Percentiles rank a stretch among this genome's conserved stretches.
Conservation (phyloP, 306 rosid genomes). For the Vigna mungo region DNA sequence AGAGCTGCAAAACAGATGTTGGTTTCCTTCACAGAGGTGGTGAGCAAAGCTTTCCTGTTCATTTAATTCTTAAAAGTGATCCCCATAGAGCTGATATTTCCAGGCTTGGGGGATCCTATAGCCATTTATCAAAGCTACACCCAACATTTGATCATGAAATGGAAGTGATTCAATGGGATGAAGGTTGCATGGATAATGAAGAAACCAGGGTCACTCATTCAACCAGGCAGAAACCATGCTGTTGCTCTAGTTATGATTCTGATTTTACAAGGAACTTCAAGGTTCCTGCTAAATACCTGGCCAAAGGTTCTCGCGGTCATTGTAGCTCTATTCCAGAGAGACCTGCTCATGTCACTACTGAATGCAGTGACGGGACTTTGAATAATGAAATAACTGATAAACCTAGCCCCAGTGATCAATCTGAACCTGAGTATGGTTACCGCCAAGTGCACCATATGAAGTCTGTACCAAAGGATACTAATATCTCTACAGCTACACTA, state of each 20-base stretch:
- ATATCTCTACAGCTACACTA: constrained; percentile 69
- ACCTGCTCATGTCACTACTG: constrained; percentile 82
- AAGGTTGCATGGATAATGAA: constrained; percentile 93
- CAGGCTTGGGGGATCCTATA: constrained; percentile 95
- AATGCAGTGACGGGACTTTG: constrained; percentile 85
- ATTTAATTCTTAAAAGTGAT: constrained; percentile 71
- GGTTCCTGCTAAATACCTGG: constrained; percentile 62
- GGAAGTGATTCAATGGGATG: constrained; percentile 87
- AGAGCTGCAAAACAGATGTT: constrained; percentile 69
- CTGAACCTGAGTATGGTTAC: constrained; percentile 80
- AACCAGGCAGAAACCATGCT: constrained; percentile 85
- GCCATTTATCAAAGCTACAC: constrained; percentile 74
- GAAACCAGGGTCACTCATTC: constrained; percentile 85
- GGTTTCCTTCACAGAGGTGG: constrained; percentile 99
- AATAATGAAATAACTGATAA: constrained; percentile 85
- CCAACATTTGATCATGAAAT: constrained; percentile 64
- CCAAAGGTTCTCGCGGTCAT: constrained; percentile 75
- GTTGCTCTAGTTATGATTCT: constrained; percentile 83
- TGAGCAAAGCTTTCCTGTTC: constrained; percentile 77
- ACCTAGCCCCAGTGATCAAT: constrained; percentile 88
- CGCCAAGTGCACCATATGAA: constrained; percentile 52
- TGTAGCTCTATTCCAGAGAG: constrained; percentile 77
- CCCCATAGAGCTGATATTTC: constrained; percentile 73
- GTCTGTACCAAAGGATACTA: constrained; percentile 72
- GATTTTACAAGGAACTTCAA: constrained; percentile 73